Percentiles rank a stretch among this genome's conserved stretches.
Evolutionary conservation across 345 rosid species (phyloP).

Genomic region (Fremontodendron californicum): DNA sequence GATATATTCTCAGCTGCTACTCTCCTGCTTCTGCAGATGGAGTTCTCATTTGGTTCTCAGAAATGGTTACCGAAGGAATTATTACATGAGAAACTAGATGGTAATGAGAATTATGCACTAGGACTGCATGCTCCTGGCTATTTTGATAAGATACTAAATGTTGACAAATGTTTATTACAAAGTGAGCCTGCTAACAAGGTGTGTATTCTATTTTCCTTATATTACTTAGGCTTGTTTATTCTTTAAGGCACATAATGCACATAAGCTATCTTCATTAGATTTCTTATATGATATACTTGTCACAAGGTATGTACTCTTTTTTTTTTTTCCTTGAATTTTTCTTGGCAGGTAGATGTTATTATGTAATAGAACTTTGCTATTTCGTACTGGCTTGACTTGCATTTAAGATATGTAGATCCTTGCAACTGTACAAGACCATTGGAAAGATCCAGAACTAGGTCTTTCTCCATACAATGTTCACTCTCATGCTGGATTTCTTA

Average conservation of each 20-base stretch:
- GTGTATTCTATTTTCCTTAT: conserved; percentile 18
- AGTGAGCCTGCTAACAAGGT: conserved; percentile 84
- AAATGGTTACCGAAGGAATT: conserved; percentile 73
- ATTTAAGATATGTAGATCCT: conserved; percentile 51
- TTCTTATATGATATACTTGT: background rate
- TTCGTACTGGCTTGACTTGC: conserved; percentile 12
- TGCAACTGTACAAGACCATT: conserved; percentile 69
- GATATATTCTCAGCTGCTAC: conserved; percentile 8
- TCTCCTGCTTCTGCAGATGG: conserved; percentile 55
- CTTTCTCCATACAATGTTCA: conserved; percentile 81
- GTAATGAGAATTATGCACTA: conserved; percentile 50
- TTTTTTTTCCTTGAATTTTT: conserved; percentile 7
- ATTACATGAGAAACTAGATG: conserved; percentile 51
- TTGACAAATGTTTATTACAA: conserved; percentile 76
- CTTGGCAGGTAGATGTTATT: background rate
- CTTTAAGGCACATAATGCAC: background rate
- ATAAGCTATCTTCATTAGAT: background rate
- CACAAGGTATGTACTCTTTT: conserved; percentile 36
- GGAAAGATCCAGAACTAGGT: conserved; percentile 70
- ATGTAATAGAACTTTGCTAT: background rate
- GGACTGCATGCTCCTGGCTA: conserved; percentile 92
- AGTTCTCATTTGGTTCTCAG: conserved; percentile 79
- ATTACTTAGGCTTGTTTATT: background rate
- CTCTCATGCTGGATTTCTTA: conserved; percentile 85
- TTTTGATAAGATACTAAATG: conserved; percentile 81